These are phyloP conservation scores for Lecanicillium sp. DNA, from an alignment of 2,329 filamentous ascomycete genomes.

Conservation along the genomic window DNA sequence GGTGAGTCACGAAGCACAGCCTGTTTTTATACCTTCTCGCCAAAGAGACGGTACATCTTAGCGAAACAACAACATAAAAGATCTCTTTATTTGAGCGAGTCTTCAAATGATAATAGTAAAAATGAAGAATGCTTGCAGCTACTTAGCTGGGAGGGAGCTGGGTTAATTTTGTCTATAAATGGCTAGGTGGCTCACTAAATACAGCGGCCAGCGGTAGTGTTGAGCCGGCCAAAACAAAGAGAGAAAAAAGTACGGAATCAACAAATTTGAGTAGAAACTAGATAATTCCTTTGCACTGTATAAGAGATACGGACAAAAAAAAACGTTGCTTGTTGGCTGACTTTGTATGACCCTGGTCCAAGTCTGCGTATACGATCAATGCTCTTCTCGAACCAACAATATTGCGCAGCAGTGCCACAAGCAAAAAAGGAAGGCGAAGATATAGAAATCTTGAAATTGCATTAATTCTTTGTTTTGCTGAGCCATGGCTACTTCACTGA, in stretches of 20 bases:
- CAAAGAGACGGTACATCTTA: not conserved
- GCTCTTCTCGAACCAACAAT: no score
- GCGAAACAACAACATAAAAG: not conserved
- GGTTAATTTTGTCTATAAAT: not conserved
- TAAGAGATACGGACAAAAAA: not conserved
- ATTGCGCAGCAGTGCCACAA: no score
- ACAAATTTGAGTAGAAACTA: not conserved
- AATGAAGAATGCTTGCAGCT: not conserved
- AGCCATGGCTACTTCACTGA: no score
- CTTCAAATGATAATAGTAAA: not conserved
- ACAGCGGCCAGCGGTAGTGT: not conserved
- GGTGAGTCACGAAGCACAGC: no score
- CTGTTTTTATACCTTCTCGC: not conserved
- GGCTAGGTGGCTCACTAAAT: not conserved
- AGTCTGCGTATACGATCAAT: no score
- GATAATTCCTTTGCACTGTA: not conserved
- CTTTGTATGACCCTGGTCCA: not conserved
- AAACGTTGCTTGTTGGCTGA: not conserved
- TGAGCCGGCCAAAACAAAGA: not conserved
- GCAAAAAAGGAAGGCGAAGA: no score
- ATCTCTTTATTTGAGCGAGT: not conserved
- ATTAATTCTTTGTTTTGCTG: no score
- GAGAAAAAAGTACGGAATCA: not conserved
- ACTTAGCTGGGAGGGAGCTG: not conserved
- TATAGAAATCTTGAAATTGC: no score